Evolutionary conservation across 2,329 filamentous ascomycete genomes (phyloP), one percentile per base, ranked within the genome.

Genomic region (Fusarium penzigii): DNA sequence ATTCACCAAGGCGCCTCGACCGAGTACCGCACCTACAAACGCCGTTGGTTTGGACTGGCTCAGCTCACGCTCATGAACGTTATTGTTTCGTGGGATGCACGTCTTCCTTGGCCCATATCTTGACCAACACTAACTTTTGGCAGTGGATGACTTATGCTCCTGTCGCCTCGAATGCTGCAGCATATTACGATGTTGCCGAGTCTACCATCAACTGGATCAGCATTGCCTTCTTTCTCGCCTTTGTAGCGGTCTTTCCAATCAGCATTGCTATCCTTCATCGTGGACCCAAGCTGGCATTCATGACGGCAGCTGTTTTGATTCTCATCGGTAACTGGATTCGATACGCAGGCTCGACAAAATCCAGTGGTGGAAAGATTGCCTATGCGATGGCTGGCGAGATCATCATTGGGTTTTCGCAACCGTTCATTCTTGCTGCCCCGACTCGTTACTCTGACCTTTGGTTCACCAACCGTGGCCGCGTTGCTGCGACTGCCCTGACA

Each of bases 11-110:
- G 63, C 29, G 49, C 56, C 10, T 59, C 67, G 17, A 63, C 56
- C n/a, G 65, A 68, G 53, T 77, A 76, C 49, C 70, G 70, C 48
- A 76, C 74, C 11, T 97, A 97, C 70, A 93, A 89, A 73, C 83
- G 91, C 66, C 83, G 94, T 42, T 99, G 91, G 86, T 89, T 96
- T 69, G 94, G 94, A 1, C 77, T 99, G 46, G 74, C 83, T 17
- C 90, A 96, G 72, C 74, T 97, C 67, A 88, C 92, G 7, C 73
- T 97, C 65, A 78, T 97, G 73, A 99, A 97, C 69, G 87, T 97
- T 50, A 84, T 97, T 55, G 88, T 96, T 40, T 95, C 90, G 66
- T 97, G 93, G 93, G 91, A 95, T 82, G 90, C 94, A 81, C 79
- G 90, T 86, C 17, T 44, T 20, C 43, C 42, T 34, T 46, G 46